Base-by-base conservation (phyloP, 768 basidiomycete genomes). In the Mycena sanguinolenta region DNA sequence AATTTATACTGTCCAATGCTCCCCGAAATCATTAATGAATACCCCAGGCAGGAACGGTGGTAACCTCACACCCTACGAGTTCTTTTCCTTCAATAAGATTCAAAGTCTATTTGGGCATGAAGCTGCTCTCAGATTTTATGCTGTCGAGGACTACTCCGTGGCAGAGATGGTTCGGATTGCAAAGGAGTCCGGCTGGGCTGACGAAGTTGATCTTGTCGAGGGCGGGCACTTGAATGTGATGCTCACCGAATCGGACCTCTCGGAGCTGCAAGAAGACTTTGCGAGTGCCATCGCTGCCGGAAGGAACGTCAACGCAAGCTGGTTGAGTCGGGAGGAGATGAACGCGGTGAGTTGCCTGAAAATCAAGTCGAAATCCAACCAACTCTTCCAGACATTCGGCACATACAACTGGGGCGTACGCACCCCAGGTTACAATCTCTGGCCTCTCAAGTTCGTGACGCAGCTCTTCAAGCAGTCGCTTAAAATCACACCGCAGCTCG, bases 401-500 rank as follows among this genome's bases (percentile, higher is more conserved):
- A 81, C 88, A 2, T 78, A 81, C 9, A 87, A 88, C 77, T 86
- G 91, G 0, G 92, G 81, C 2, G 80, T 89, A 34, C 82, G 81
- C 57, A 79, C 80, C 27, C 87, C 85, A 0, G 91, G 86, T 0
- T 80, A 90, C 76, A 96, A 95, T 72, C 78, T 95, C 30, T 95
- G 91, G 90, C 93, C 93, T 0, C 86, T 91, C 75, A 96, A 96
- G 74, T 85, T 95, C 28, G 93, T 94, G 59, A 90, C 91, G 0
- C 82, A 88, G 53, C 80, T 95, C 8, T 94, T 86, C 74, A 79
- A 84, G 27, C 88, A 2, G 10, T 49, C 72, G 55, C 78, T 63
- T 54, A 69, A 36, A 65, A 71, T 36, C 75, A 82, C 3, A 28
- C 79, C 4, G 71, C 73, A 13, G 2, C 78, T 88, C 60, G 74